phyloP scores from a whole-genome alignment of 495 filamentous ascomycete species.

The Aspergillus kassunensis region DNA sequence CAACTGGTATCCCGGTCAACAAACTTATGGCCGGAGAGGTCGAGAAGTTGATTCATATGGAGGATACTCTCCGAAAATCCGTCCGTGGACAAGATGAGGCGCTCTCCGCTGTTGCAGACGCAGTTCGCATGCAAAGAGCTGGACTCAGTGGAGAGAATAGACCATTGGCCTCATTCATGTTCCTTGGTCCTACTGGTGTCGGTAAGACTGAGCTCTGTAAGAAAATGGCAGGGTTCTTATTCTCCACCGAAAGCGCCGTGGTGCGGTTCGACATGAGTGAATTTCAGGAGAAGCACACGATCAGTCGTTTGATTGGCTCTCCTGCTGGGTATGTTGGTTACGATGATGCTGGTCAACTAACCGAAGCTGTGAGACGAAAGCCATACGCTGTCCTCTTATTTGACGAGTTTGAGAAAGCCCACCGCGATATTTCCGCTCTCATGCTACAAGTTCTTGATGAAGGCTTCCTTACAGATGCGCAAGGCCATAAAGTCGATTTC shows the following conservation, averaged over 20 bases:
- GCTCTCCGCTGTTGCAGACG: slow-evolving; percentile 83
- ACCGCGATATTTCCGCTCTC: slow-evolving; percentile 90
- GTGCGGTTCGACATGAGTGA: slow-evolving; percentile 97
- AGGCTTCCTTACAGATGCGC: slow-evolving; percentile 90
- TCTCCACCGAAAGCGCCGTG: slow-evolving; percentile 85
- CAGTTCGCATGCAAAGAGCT: slow-evolving; percentile 89
- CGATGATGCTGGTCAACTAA: slow-evolving; percentile 94
- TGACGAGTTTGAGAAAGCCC: slow-evolving; percentile 97
- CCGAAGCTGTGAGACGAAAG: slow-evolving; percentile 90
- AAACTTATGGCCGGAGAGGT: slow-evolving; percentile 90
- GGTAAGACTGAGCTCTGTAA: slow-evolving; percentile 98
- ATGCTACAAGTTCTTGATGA: slow-evolving; percentile 95
- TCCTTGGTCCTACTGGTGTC: slow-evolving; percentile 92
- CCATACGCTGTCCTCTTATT: slow-evolving; percentile 94
- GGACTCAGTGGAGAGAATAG: slow-evolving; percentile 88
- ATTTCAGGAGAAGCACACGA: slow-evolving; percentile 95
- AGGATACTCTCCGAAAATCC: slow-evolving; percentile 78
- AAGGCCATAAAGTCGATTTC: slow-evolving; percentile 96
- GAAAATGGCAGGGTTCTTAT: slow-evolving; percentile 88
- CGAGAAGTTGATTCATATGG: slow-evolving; percentile 91
- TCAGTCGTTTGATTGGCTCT: slow-evolving; percentile 86
- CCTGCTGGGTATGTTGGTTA: slow-evolving; percentile 96
- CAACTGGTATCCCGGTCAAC: slow-evolving; percentile 87
- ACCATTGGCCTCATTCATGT: slow-evolving; percentile 93
- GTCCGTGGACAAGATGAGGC: slow-evolving; percentile 94